phyloP scores from a whole-genome alignment of 1,284 basidiomycete genomes.

The Puccinia novopanici region DNA sequence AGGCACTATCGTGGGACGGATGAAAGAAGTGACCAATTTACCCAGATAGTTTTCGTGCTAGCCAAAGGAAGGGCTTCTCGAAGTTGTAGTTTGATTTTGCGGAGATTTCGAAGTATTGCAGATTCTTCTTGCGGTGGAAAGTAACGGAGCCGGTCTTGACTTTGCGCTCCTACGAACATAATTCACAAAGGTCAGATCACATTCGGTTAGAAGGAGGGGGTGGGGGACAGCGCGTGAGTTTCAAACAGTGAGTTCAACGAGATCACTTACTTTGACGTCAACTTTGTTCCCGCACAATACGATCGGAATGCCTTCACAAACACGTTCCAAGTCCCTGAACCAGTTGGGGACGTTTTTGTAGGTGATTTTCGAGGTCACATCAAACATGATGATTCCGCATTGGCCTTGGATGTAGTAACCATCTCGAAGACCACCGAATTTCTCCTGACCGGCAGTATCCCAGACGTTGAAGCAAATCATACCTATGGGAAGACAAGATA shows the following conservation, averaged over 20 bases:
- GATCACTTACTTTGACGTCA: conserved; percentile 82
- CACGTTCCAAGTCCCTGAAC: conserved; percentile 99
- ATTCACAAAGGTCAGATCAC: not conserved
- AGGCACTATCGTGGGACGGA: not conserved
- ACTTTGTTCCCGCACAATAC: conserved; percentile 99
- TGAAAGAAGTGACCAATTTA: not conserved
- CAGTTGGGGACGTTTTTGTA: conserved; percentile 99
- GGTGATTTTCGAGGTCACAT: conserved; percentile 98
- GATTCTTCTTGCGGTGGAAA: conserved; percentile 99
- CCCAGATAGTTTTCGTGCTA: conserved; percentile 95
- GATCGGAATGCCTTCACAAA: conserved; percentile 99
- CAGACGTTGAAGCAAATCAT: conserved; percentile 99
- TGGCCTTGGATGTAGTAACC: conserved; percentile 99
- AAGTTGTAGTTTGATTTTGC: conserved; percentile 99
- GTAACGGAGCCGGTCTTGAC: conserved; percentile 98
- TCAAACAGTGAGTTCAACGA: not conserved
- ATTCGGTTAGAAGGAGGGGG: not conserved
- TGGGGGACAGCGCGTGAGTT: not conserved
- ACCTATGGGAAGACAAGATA: conserved; percentile 66
- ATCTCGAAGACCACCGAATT: conserved; percentile 97
- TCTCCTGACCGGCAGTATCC: conserved; percentile 99
- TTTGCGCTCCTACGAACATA: conserved; percentile 81
- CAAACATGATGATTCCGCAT: conserved; percentile 99
- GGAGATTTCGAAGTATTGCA: conserved; percentile 99
- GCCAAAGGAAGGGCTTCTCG: conserved; percentile 99